Evolutionary conservation across 73 alveolate genomes (phyloP).

Genomic region (Paramecium sonneborni): DNA sequence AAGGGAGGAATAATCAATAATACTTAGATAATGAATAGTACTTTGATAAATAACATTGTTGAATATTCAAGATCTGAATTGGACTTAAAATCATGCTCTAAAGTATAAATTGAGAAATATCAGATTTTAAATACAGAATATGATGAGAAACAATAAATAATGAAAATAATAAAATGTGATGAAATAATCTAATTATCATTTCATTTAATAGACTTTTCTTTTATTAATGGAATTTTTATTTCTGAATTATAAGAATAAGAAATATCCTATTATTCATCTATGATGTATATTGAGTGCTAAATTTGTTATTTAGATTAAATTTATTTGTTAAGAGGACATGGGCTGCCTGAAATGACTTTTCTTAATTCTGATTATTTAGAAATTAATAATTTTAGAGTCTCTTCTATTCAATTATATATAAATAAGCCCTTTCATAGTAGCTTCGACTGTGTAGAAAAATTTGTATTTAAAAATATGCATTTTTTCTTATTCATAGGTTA

Average conservation of each 20-base stretch:
- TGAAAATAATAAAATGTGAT: background rate
- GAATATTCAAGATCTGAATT: background rate
- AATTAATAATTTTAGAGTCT: no score
- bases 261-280: background rate
- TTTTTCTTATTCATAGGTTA: no score
- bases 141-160: background rate
- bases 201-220: background rate
- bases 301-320: background rate
- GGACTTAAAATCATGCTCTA: background rate
- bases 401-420: no score
- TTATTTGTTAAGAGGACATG: background rate
- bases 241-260: background rate
- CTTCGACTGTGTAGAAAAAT: no score
- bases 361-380: no score
- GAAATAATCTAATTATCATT: background rate
- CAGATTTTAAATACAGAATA: background rate
- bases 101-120: background rate
- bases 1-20: background rate
- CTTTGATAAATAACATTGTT: background rate
- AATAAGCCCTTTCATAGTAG: no score
- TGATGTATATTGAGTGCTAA: background rate
- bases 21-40: background rate
- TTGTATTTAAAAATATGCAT: no score
- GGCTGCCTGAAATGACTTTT: background rate
- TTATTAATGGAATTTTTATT: background rate